These are phyloP conservation scores for Cyberlindnera saturnus DNA, from an alignment of 805 yeast genomes.

Conservation along the genomic window DNA sequence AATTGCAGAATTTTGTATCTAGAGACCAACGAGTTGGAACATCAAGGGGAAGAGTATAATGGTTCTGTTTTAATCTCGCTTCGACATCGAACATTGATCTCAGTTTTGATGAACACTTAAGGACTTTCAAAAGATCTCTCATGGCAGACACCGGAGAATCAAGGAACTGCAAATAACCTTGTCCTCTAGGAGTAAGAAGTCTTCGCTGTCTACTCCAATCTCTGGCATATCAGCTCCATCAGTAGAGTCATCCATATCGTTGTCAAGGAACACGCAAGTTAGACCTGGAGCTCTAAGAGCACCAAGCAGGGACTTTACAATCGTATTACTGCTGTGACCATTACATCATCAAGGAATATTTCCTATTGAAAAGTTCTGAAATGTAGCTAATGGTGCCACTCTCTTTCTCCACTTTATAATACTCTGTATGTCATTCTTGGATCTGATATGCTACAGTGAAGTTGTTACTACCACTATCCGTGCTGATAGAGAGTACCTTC, in stretches of 20 bases:
- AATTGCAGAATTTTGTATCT: background rate
- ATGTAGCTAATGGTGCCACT: background rate
- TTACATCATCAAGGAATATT: background rate
- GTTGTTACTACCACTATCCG: background rate
- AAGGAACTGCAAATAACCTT: background rate
- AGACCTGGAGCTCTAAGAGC: background rate
- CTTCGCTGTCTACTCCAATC: too few relatives aligned
- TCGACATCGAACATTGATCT: background rate
- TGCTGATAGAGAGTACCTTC: background rate
- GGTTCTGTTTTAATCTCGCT: background rate
- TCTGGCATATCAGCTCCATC: too few relatives aligned
- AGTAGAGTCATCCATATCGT: too few relatives aligned
- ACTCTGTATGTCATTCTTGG: background rate
- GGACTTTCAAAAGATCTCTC: background rate
- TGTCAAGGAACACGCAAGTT: background rate
- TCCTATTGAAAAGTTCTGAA: background rate
- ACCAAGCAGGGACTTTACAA: background rate
- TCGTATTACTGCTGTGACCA: background rate
- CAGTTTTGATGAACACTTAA: background rate
- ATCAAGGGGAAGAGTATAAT: background rate
- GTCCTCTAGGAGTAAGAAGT: background rate
- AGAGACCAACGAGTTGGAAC: background rate
- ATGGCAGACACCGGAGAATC: background rate
- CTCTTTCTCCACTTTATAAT: background rate
- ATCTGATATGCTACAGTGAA: background rate